Evolutionary conservation across 2,329 filamentous ascomycete genomes (phyloP).

Genomic region (Monilinia fructigena): DNA sequence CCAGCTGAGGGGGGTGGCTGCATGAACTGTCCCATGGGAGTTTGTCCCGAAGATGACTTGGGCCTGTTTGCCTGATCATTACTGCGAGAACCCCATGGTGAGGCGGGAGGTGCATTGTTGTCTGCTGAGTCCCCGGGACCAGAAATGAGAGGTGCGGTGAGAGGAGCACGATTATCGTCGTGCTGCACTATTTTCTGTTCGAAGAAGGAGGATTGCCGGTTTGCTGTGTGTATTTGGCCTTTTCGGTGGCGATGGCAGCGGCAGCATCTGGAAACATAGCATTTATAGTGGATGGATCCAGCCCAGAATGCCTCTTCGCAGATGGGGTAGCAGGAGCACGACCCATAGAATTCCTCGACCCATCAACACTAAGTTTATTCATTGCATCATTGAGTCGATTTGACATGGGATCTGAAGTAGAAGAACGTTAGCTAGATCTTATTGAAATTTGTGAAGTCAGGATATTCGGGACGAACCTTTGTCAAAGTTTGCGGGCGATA

Average conservation of each 20-base stretch:
- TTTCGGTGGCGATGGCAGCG: slow-evolving; percentile 96
- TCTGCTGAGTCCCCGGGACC: slow-evolving; percentile 63
- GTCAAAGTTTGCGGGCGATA: slow-evolving; percentile 94
- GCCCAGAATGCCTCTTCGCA: slow-evolving; percentile 88
- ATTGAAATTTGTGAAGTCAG: neutral
- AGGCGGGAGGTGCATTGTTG: slow-evolving; percentile 62
- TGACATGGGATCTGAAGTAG: slow-evolving; percentile 85
- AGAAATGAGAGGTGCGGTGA: slow-evolving; percentile 73
- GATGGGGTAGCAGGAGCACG: slow-evolving; percentile 76
- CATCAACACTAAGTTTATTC: slow-evolving; percentile 88
- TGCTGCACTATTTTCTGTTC: slow-evolving; percentile 87
- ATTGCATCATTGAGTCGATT: slow-evolving; percentile 94
- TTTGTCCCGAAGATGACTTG: slow-evolving; percentile 75
- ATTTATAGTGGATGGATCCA: slow-evolving; percentile 91
- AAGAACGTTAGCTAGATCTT: slow-evolving; percentile 23
- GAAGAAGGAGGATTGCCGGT: slow-evolving; percentile 87
- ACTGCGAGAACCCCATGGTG: slow-evolving; percentile 70
- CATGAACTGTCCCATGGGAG: slow-evolving; percentile 91
- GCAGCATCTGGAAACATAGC: slow-evolving; percentile 99
- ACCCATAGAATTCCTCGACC: slow-evolving; percentile 79
- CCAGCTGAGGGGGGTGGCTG: slow-evolving; percentile 71
- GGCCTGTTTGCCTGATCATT: slow-evolving; percentile 58
- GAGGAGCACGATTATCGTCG: slow-evolving; percentile 71
- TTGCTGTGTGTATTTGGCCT: slow-evolving; percentile 94
- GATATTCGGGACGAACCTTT: slow-evolving; percentile 63